These are phyloP conservation scores for Penicillium hordei DNA, from an alignment of 2,329 filamentous ascomycete species.

Conservation along the genomic window DNA sequence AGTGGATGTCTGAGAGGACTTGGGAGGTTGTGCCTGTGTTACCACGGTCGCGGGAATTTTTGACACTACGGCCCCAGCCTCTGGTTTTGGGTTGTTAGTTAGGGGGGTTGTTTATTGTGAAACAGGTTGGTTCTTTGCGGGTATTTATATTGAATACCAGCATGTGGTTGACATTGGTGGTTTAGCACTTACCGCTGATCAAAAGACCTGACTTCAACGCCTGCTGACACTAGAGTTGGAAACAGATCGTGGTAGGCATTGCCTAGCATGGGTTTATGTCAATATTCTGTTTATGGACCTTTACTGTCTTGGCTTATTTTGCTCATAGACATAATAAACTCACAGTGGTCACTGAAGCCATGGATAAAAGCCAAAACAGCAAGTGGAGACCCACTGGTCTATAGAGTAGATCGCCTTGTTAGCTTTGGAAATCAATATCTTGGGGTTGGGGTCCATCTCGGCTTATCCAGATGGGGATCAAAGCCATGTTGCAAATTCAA, in stretches of 20 bases:
- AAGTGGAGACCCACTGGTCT: conserved; percentile 40
- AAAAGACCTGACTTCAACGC: conserved; percentile 74
- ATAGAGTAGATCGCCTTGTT: not conserved
- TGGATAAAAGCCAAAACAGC: conserved; percentile 82
- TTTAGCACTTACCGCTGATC: conserved; percentile 63
- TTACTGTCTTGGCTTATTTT: not conserved
- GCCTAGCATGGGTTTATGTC: conserved; percentile 42
- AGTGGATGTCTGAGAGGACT: conserved; percentile 75
- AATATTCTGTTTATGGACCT: not conserved
- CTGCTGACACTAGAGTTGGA: conserved; percentile 64
- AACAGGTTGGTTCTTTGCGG: not conserved
- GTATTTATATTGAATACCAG: not conserved
- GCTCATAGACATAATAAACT: conserved; percentile 9
- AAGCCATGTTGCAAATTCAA: not conserved
- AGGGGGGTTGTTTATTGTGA: no score
- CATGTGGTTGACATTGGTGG: not conserved
- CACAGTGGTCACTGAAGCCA: conserved; percentile 81
- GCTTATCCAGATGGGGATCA: not conserved
- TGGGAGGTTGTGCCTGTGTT: conserved; percentile 69
- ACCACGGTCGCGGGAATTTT: conserved; percentile 62
- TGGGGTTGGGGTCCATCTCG: not conserved
- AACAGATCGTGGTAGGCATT: conserved; percentile 76
- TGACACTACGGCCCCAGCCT: conserved; percentile 79
- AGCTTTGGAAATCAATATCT: not conserved
- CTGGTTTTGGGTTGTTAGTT: conserved; percentile 25